Base-by-base conservation (phyloP, 106 monocot genomes). In the Acorus calamus region DNA sequence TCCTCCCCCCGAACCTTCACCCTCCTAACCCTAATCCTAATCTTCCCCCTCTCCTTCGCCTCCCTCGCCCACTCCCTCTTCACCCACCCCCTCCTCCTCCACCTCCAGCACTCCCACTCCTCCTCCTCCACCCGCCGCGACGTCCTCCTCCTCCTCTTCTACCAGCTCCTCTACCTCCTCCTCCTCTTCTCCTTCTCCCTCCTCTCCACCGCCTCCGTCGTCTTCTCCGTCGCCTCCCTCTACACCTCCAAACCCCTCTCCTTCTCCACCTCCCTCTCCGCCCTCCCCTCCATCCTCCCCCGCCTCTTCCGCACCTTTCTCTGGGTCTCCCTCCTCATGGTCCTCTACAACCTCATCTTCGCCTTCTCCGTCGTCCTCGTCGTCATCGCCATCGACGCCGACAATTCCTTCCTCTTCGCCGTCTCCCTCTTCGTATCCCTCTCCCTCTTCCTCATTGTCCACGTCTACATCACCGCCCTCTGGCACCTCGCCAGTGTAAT, bases 401-500 rank as follows among this genome's bases (percentile, higher is more conserved):
- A 12, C 13, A 53, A 55, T 42, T 43, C 11, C 7, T 46, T 52
- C 43, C 14, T 45, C 42, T 69, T 74, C 13, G 8, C 65, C 10
- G 10, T 48, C n/a, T 76, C 72, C 47, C 3, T 49, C 65, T 11
- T 5, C 53, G 42, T 11, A 2, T 6, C 7, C 8, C 3, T 83
- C 45, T 41, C 83, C 14, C 9, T 65, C 56, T 86, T 86, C 77
- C 74, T 86, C 56, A 77, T 46, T 41, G 80, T 52, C 52, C 83
- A 80, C 50, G 83, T 86, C 63, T 78, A 77, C 75, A 87, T 92
- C 66, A 70, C 84, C 41, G 87, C 80, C 2, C 52, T 79, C 11
- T 92, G 92, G 92, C 92, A 92, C 65, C 84, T 92, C 53, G 92
- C 87, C 54, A 81, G 79, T 64, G 92, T 92, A 44, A 52, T 92